Percentiles rank a stretch among this genome's conserved stretches.
phyloP scores from a whole-genome alignment of 83 land plant species.

The Picea abies region DNA sequence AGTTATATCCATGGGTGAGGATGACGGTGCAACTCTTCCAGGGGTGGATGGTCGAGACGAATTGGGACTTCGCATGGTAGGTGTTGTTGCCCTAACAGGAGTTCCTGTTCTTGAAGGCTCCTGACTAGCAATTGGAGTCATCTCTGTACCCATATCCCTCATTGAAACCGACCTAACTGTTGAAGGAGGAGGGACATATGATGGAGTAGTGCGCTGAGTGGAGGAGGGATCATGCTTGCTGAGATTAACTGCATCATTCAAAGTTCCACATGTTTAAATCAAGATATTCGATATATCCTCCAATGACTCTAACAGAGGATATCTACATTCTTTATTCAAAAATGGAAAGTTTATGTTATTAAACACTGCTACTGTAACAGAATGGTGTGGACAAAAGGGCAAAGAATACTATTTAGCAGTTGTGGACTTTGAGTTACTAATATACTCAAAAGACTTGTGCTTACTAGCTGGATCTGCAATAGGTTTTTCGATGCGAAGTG shows the following conservation, averaged over 20 bases:
- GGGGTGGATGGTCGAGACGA: conserved; percentile 88
- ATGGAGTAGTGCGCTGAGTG: conserved; percentile 1
- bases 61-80: conserved; percentile 62
- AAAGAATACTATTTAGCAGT: background rate
- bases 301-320: background rate
- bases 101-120: conserved; percentile 87
- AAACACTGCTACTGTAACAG: background rate
- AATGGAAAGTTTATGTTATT: background rate
- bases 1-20: conserved; percentile 31
- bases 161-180: conserved; percentile 66
- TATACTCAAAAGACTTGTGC: conserved; percentile 7
- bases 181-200: conserved; percentile 18
- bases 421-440: background rate
- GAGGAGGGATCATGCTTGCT: conserved; percentile 10
- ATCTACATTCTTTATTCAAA: background rate
- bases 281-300: background rate
- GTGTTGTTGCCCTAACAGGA: conserved; percentile 70
- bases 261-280: conserved; percentile 9
- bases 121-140: conserved; percentile 90
- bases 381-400: background rate
- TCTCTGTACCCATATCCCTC: conserved; percentile 96
- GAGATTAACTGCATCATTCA: conserved; percentile 4
- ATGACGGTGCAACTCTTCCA: conserved; percentile 46
- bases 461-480: conserved; percentile 52
- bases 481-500: conserved; percentile 15